These are phyloP conservation scores for Scheffersomyces amazonensis DNA, from an alignment of 805 yeast genomes.

Conservation along the genomic window DNA sequence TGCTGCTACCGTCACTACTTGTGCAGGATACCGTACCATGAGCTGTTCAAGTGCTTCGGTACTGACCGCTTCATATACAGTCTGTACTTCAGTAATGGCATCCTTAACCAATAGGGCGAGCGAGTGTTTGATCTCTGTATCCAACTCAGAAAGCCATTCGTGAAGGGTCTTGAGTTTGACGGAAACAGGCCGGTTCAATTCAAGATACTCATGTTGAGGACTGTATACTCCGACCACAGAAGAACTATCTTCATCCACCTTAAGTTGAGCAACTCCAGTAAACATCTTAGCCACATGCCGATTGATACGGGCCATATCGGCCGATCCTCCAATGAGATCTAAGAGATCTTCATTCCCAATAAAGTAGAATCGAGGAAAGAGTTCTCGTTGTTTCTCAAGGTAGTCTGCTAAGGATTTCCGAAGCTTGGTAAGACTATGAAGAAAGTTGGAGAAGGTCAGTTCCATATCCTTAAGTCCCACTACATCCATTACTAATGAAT, in stretches of 20 bases:
- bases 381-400: constrained; percentile 72
- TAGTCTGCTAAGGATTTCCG: constrained; percentile 70
- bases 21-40: constrained; percentile 49
- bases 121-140: constrained; percentile 48
- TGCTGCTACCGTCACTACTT: constrained; percentile 49
- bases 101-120: constrained; percentile 33
- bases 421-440: constrained; percentile 56
- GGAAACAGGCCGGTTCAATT: constrained; percentile 42
- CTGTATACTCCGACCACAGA: constrained; percentile 51
- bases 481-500: constrained; percentile 54
- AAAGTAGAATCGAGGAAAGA: constrained; percentile 81
- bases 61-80: neutral
- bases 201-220: constrained; percentile 60
- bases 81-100: constrained; percentile 21
- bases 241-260: constrained; percentile 26
- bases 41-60: constrained; percentile 17
- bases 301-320: constrained; percentile 45
- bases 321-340: constrained; percentile 71
- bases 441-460: constrained; percentile 43
- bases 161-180: constrained; percentile 41
- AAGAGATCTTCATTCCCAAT: constrained; percentile 88
- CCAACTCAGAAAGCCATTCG: constrained; percentile 65
- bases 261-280: constrained; percentile 52
- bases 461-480: constrained; percentile 48
- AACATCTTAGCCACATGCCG: constrained; percentile 71